Base-by-base conservation (phyloP, 2,329 filamentous ascomycete genomes). In the Cladosporium sp. region DNA sequence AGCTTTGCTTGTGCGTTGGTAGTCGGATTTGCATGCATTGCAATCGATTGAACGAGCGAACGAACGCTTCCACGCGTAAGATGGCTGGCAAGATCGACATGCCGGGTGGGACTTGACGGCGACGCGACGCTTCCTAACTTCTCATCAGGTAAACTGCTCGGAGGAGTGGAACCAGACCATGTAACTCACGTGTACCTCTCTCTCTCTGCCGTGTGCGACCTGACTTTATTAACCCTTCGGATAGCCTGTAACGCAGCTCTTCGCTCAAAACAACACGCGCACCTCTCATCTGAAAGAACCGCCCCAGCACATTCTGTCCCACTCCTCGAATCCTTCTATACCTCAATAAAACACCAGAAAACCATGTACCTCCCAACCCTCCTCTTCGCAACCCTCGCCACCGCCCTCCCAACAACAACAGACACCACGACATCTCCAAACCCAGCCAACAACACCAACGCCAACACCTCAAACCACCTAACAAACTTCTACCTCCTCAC, bases 401-500 rank as follows among this genome's bases (percentile, higher is more conserved):
- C 64, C 53, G 26, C 66, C 40, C 40, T 69, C 26, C 60, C 67
- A 59, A 35, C 53, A 37, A 44, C 40, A 44, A 21, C 18, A 21
- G 52, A 66, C 26, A n/a, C 62, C 26, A 40, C 29, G 29, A 14
- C 46, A 21, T 28, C 7, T 31, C 12, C 50, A 28, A n/a, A 31
- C 28, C 16, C 29, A 0, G 49, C 21, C 61, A 50, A 52, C 29
- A 37, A 59, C 18, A n/a, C n/a, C n/a, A 26, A 26, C 23, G 3
- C 23, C 23, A 26, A 26, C 2, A 53, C 46, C n/a, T 18, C 59
- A 21, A 28, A 7, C 46, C 23, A 55, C 31, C 56, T 66, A 57
- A 70, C 69, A 44, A 69, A 75, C 64, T 79, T 80, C 73, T 73
- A 76, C 65, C 77, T 81, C 66, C 77, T 80, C n/a, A 80, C 79